Percentiles rank a stretch among this genome's conserved stretches.
Evolutionary conservation across 2,329 filamentous ascomycete genomes (phyloP).

Genomic region (Xylariaceae sp.): DNA sequence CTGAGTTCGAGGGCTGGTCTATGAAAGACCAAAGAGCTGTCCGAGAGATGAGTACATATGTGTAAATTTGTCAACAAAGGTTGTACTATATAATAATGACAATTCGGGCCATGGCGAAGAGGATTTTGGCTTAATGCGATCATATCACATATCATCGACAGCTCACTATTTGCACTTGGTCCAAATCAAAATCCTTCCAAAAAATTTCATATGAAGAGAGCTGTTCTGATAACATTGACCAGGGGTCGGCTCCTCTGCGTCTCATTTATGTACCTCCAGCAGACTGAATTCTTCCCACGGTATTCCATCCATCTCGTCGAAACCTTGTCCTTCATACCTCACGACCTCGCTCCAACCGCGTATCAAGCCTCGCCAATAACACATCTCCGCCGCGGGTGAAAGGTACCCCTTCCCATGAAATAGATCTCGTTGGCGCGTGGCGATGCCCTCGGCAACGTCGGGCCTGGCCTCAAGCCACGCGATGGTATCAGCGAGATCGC

Average conservation of each 20-base stretch:
- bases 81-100: constrained; percentile 20
- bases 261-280: constrained; percentile 24
- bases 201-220: too few species aligned
- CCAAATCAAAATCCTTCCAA: too few species aligned
- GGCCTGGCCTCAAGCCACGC: constrained; percentile 41
- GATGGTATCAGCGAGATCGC: constrained; percentile 42
- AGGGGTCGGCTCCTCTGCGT: too few species aligned
- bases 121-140: constrained; percentile 1
- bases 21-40: constrained; percentile 16
- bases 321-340: constrained; percentile 29
- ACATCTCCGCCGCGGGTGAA: constrained; percentile 46
- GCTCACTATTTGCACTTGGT: too few species aligned
- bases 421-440: constrained; percentile 39
- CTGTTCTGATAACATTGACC: too few species aligned
- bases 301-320: constrained; percentile 29
- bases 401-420: constrained; percentile 41
- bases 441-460: constrained; percentile 41
- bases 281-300: constrained; percentile 38
- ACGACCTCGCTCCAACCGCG: constrained; percentile 43
- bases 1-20: constrained; percentile 58
- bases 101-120: constrained; percentile 10
- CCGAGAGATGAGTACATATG: constrained; percentile 5
- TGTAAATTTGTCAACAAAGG: constrained; percentile 19
- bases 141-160: too few species aligned
- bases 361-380: constrained; percentile 49